Percentiles rank a stretch among this genome's conserved stretches.
phyloP scores from a whole-genome alignment of 202 grass and related monocot genomes.

The Tripidium arundinaceum region DNA sequence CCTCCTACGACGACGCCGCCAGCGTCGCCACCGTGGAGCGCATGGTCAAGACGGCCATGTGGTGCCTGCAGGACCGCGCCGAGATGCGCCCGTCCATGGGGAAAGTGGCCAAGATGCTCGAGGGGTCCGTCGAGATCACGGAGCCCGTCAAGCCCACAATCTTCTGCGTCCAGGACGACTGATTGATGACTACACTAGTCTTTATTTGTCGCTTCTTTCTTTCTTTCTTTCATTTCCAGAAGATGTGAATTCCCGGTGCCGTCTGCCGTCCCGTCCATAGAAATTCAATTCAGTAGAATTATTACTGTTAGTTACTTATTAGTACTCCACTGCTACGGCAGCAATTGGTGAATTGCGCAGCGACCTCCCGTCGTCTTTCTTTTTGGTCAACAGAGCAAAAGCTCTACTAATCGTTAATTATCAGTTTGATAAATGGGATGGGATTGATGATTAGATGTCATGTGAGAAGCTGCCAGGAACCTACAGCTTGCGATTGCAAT shows the following conservation, averaged over 20 bases:
- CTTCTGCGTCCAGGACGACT: slow-evolving; percentile 79
- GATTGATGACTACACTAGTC: background rate
- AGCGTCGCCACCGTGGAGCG: slow-evolving; percentile 50
- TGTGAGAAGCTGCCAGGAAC: background rate
- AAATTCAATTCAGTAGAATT: no score
- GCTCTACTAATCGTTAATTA: no score
- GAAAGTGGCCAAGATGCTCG: slow-evolving; percentile 84
- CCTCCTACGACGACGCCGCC: slow-evolving; percentile 31
- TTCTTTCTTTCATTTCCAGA: background rate
- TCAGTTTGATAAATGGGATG: no score
- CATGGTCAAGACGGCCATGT: slow-evolving; percentile 93
- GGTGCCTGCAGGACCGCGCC: slow-evolving; percentile 75
- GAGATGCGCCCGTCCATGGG: slow-evolving; percentile 78
- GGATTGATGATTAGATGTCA: no score
- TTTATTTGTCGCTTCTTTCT: no score
- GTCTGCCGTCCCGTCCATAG: background rate
- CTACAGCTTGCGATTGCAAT: background rate
- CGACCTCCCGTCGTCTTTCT: no score
- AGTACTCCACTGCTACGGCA: no score
- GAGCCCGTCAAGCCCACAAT: slow-evolving; percentile 71
- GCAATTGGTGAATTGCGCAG: no score
- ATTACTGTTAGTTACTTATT: no score
- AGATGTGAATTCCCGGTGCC: background rate
- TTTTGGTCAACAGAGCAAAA: no score
- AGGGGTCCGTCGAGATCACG: slow-evolving; percentile 77